Conservation (phyloP, 371 early-diverging fungal genomes). For the Smittium culicis region DNA sequence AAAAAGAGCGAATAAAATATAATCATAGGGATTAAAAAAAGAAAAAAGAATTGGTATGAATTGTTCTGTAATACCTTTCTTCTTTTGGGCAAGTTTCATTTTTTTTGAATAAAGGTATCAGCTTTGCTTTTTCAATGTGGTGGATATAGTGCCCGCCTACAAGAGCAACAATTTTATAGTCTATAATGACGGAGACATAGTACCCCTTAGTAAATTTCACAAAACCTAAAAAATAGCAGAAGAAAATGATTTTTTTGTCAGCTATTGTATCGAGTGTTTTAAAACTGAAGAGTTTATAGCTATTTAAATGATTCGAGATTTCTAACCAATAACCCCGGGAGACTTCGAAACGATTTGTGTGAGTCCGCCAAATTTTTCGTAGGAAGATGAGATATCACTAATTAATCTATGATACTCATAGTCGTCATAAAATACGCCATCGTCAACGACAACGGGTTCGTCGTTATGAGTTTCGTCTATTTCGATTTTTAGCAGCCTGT, state of each 20-base stretch:
- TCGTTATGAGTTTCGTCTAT: neutral
- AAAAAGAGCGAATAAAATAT: too few relatives aligned
- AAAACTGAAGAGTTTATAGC: too few relatives aligned
- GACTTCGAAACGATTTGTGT: neutral
- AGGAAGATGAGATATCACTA: slow-evolving; percentile 67
- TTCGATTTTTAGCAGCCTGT: slow-evolving; percentile 3
- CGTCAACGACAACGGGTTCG: slow-evolving; percentile 3
- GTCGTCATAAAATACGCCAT: slow-evolving; percentile 47
- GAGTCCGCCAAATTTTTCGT: slow-evolving; percentile 59
- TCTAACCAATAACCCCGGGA: slow-evolving; percentile 4
- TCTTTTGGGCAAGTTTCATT: slow-evolving; percentile 62
- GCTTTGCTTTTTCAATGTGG: slow-evolving; percentile 80
- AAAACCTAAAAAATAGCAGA: slow-evolving; percentile 53
- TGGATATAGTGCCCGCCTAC: slow-evolving; percentile 91
- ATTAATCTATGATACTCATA: slow-evolving; percentile 56
- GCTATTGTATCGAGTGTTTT: too few relatives aligned
- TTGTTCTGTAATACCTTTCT: slow-evolving; percentile 35
- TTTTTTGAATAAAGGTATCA: slow-evolving; percentile 52
- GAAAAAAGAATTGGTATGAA: neutral
- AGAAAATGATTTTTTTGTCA: too few relatives aligned
- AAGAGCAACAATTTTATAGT: slow-evolving; percentile 71
- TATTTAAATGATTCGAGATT: too few relatives aligned
- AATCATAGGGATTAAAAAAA: too few relatives aligned
- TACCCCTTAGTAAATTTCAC: slow-evolving; percentile 81
- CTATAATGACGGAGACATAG: slow-evolving; percentile 82